Base-by-base conservation (phyloP, 306 rosid species). In the Ochetophila trinervis region DNA sequence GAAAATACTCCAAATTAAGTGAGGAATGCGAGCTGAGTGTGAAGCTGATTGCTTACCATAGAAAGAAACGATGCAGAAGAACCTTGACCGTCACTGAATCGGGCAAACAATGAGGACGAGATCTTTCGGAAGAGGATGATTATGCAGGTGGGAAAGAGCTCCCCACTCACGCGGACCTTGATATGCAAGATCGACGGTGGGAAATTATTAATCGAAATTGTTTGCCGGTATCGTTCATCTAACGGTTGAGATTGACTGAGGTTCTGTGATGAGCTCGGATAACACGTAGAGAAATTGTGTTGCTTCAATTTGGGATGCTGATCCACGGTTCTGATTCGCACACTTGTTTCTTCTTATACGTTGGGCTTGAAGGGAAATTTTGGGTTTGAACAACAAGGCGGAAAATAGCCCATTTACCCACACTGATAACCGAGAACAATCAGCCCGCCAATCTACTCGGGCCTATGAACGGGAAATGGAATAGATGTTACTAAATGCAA, bases 41-140 rank as follows among this genome's bases (percentile, higher is more conserved):
- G 53, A 77, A 17, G 36, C 1, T 11, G 18, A 69, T 27, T 32
- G 68, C 72, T 48, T 82, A 78, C 86, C 86, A 82, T 82, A 37
- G 65, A 16, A 42, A 16, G 69, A 68, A 36, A 10, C 11, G 70
- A 8, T 68, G 61, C 65, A 21, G 79, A 73, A 8, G 63, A 72
- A 54, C 59, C 48, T 53, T 8, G 64, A 62, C 67, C 62, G 80
- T 44, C 58, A 55, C 62, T 59, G 53, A 48, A 70, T 64, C 62
- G 17, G 58, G 76, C 11, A 58, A 51, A 66, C 42, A 35, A 54
- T 71, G 66, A 69, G 42, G 3, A 24, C 36, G 42, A 60, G 59
- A 45, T 1, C 11, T 18, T 19, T 44, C 44, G 45, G 35, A 18
- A 22, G 61, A 48, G 36, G 44, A 14, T 34, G 47, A 36, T 17